Conservation (phyloP, 2,329 filamentous ascomycete genomes). For the Cordyceps tenuipes region DNA sequence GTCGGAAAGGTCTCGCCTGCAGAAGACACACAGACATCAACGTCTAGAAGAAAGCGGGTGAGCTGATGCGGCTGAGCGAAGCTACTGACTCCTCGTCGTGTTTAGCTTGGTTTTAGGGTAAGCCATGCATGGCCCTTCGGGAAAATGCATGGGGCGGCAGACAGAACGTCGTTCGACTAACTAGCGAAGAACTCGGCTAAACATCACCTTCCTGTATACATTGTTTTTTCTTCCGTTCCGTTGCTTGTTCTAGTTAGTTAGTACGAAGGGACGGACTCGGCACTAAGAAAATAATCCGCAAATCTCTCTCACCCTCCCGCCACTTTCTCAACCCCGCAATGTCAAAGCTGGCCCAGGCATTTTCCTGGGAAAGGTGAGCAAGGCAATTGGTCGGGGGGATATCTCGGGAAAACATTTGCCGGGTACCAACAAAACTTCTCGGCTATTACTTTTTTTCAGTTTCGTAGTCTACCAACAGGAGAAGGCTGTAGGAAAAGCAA, state of each 20-base stretch:
- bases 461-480: background rate
- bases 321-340: too few relatives aligned
- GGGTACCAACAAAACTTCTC: background rate
- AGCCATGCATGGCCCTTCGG: background rate
- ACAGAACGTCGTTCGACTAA: background rate
- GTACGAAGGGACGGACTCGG: too few relatives aligned
- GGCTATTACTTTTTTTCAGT: background rate
- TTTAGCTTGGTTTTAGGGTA: background rate
- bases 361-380: background rate
- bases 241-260: background rate
- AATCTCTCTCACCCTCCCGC: background rate
- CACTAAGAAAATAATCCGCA: background rate
- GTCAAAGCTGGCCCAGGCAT: background rate
- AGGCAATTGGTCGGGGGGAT: background rate
- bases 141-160: background rate
- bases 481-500: background rate
- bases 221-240: background rate
- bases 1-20: background rate
- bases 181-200: background rate
- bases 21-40: background rate
- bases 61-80: background rate
- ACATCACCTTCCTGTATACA: background rate
- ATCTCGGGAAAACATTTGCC: background rate
- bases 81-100: background rate
- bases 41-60: background rate